phyloP scores from a whole-genome alignment of 352 stramenopile genomes.

The Chrysophaeum taylorii region DNA sequence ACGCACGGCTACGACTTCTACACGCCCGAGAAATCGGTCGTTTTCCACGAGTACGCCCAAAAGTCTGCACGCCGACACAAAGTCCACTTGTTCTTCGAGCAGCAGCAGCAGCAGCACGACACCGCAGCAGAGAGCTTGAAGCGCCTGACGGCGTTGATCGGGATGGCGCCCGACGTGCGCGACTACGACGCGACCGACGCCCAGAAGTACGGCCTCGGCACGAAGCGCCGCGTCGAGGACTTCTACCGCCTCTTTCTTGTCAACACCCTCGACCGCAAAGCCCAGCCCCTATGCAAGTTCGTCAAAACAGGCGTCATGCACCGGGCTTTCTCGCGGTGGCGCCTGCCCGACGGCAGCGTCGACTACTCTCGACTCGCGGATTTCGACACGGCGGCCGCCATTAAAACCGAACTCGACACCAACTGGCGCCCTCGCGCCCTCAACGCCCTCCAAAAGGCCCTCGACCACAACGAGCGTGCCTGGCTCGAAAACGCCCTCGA shows the following conservation, averaged over 20 bases:
- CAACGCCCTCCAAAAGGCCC: too few relatives aligned
- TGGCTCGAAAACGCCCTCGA: too few relatives aligned
- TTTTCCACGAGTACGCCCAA: slow-evolving; percentile 60
- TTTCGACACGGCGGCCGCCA: too few relatives aligned
- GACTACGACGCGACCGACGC: slow-evolving; percentile 19
- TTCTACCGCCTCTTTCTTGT: slow-evolving; percentile 31
- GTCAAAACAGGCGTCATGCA: slow-evolving; percentile 21
- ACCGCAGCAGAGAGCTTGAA: neutral
- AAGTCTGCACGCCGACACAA: neutral
- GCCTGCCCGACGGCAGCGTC: slow-evolving; percentile 20
- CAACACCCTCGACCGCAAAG: slow-evolving; percentile 9
- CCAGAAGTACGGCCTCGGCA: slow-evolving; percentile 25
- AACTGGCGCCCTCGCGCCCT: too few relatives aligned
- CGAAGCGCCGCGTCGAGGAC: slow-evolving; percentile 5
- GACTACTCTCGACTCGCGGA: slow-evolving; percentile 23
- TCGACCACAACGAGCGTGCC: too few relatives aligned
- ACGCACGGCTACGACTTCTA: slow-evolving; percentile 63
- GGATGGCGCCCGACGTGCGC: slow-evolving; percentile 16
- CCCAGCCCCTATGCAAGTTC: slow-evolving; percentile 19
- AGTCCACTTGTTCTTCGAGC: slow-evolving; percentile 18
- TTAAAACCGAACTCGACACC: neutral
- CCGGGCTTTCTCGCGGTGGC: neutral
- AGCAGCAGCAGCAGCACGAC: neutral
- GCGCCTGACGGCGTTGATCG: neutral
- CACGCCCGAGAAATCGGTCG: slow-evolving; percentile 47